Percentiles rank a stretch among this genome's conserved stretches.
These are phyloP conservation scores for Kwoniella sp. DNA, from an alignment of 768 basidiomycete genomes.

Conservation along the genomic window DNA sequence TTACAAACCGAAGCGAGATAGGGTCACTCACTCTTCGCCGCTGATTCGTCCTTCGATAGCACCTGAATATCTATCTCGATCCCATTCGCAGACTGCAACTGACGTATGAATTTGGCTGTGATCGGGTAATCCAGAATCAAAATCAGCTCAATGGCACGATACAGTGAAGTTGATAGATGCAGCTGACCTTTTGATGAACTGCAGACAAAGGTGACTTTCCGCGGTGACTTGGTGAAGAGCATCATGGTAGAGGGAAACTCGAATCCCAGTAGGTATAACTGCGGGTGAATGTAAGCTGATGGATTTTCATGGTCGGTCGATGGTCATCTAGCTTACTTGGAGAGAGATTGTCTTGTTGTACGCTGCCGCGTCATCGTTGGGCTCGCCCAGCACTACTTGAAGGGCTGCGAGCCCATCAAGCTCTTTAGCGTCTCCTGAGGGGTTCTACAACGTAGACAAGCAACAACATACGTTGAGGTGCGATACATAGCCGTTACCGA, in stretches of 20 bases:
- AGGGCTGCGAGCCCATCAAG: constrained; percentile 51
- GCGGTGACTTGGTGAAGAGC: constrained; percentile 64
- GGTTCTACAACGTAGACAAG: constrained; percentile 42
- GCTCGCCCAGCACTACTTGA: constrained; percentile 57
- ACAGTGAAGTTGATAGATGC: not conserved
- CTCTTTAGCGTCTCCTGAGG: constrained; percentile 28
- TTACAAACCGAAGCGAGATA: too few relatives aligned
- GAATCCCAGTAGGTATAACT: constrained; percentile 97
- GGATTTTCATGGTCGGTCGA: too few relatives aligned
- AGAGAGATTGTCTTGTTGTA: constrained; percentile 81
- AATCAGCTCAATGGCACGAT: not conserved
- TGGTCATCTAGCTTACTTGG: constrained; percentile 70
- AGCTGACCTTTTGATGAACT: constrained; percentile 81
- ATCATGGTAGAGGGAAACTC: constrained; percentile 95
- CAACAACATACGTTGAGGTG: too few relatives aligned
- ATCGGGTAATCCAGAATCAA: not conserved
- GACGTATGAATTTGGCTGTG: constrained; percentile 80
- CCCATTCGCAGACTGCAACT: constrained; percentile 63
- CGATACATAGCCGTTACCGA: too few relatives aligned
- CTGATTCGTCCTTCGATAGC: constrained; percentile 53
- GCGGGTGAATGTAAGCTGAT: constrained; percentile 8
- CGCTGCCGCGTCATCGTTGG: constrained; percentile 80
- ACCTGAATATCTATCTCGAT: constrained; percentile 72
- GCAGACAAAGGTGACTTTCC: constrained; percentile 75
- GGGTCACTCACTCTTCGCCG: constrained; percentile 25